Evolutionary conservation across 1,284 basidiomycete genomes (phyloP), one percentile per base, ranked within the genome.

Genomic region (Papiliotrema nemorosa): DNA sequence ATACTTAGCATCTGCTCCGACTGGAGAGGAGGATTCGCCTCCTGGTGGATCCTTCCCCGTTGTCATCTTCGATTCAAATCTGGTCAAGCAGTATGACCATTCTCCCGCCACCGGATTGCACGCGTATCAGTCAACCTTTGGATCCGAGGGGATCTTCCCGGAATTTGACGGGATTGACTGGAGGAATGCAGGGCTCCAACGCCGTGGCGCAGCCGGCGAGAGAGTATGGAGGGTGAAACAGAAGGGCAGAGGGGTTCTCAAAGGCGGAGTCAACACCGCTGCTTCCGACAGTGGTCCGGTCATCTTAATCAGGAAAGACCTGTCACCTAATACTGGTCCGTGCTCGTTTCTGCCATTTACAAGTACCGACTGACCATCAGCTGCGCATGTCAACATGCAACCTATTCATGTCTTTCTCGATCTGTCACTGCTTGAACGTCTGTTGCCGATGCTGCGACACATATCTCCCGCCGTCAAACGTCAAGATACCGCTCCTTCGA

Each of bases 341-440:
- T 60, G 24, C 0, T 9, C 14, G 2, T 16, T 18, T 18, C 18
- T 25, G 22, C 9, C 29, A 18, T 3, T 13, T 4, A 34, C 5
- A 34, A 14, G 3, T 24, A 21, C 54, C 55, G 49, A 58, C 49
- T 31, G 29, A 31, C 29, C 29, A 24, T 13, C 48, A 64, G 65
- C 66, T 5, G 61, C 59, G 1, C 16, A 37, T 1, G 31, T 67
- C 4, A 41, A 74, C 18, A 50, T 86, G 5, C 74, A 77, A 2
- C 84, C 88, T 2, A 60, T 90, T 5, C 88, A 90, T 62, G 39
- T 87, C 13, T 88, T 89, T 64, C 50, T 87, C 27, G 88, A 92
- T 66, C 74, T 88, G n/a, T 80, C 77, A 65, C 59, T 75, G 71
- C 42, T 74, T 76, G 59, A 77, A 69, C 47, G 76, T 59, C 47